phyloP scores from a whole-genome alignment of 148 eudicot species.

The Nyssa sinensis region DNA sequence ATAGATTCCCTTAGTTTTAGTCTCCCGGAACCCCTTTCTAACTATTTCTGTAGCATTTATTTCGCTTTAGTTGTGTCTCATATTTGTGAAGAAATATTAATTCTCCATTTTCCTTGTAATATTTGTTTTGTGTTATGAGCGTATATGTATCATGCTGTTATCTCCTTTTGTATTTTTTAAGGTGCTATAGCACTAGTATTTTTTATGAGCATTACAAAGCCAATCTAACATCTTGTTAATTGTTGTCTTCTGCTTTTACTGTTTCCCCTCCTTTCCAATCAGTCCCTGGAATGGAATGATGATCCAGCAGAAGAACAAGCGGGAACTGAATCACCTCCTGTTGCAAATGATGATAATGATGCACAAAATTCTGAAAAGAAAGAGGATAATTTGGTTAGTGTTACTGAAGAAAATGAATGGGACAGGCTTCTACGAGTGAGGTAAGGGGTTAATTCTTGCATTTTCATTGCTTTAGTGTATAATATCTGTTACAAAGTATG shows the following conservation, averaged over 20 bases:
- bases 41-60: background rate
- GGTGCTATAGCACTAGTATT: background rate
- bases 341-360: slow-evolving; percentile 45
- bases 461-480: background rate
- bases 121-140: background rate
- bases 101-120: background rate
- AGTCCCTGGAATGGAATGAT: slow-evolving; percentile 93
- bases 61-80: background rate
- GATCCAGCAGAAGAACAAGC: slow-evolving; percentile 78
- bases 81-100: background rate
- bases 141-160: no score
- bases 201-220: background rate
- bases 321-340: slow-evolving; percentile 45
- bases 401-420: slow-evolving; percentile 89
- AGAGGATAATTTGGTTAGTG: slow-evolving; percentile 44
- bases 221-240: slow-evolving; percentile 1
- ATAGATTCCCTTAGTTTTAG: no score
- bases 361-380: slow-evolving; percentile 51
- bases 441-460: slow-evolving; percentile 34
- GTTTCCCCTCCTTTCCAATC: slow-evolving; percentile 15
- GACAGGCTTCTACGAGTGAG: slow-evolving; percentile 89
- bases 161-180: no score
- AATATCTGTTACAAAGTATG: background rate
- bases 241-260: slow-evolving; percentile 1
- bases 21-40: background rate